phyloP scores from a whole-genome alignment of 1,139 yeast species.

The Kodamaea fungicola region DNA sequence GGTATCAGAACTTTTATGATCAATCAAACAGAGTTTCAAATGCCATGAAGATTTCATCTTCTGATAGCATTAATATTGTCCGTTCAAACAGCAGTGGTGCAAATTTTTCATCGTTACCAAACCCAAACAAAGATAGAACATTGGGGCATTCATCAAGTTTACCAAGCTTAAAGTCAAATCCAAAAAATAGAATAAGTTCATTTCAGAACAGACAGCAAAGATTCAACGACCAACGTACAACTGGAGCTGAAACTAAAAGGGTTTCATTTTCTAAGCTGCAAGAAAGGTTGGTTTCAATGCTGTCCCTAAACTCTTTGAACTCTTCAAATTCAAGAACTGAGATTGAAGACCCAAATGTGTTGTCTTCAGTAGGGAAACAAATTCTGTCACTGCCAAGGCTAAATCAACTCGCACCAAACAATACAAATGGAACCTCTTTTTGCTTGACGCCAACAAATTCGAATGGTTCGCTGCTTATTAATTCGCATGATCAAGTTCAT shows the following conservation, averaged over 20 bases:
- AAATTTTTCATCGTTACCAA: conserved; percentile 4
- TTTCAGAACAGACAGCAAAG: conserved; percentile 10
- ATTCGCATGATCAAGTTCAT: too few species aligned
- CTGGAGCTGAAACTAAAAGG: conserved; percentile 8
- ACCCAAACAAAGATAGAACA: conserved; percentile 14
- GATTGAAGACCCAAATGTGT: too few species aligned
- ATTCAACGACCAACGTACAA: conserved; percentile 6
- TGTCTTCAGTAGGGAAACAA: too few species aligned
- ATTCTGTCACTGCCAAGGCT: too few species aligned
- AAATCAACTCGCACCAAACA: too few species aligned
- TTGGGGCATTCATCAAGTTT: conserved; percentile 43
- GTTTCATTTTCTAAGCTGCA: conserved; percentile 8
- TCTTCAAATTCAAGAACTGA: background rate
- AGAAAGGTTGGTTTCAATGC: conserved; percentile 5
- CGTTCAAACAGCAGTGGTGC: conserved; percentile 22
- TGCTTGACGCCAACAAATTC: background rate
- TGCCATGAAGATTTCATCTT: conserved; percentile 42
- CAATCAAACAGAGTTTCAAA: conserved; percentile 44
- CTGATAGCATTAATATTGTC: conserved; percentile 39
- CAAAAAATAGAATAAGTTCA: conserved; percentile 10
- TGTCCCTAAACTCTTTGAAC: conserved; percentile 2
- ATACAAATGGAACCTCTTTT: background rate
- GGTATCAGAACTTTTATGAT: conserved; percentile 51
- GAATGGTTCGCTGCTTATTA: too few species aligned
- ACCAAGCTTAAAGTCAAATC: conserved; percentile 30